Percentiles rank a stretch among this genome's conserved stretches.
These are phyloP conservation scores for Diaporthe velutina DNA, from an alignment of 2,329 filamentous ascomycete genomes.

Conservation along the genomic window DNA sequence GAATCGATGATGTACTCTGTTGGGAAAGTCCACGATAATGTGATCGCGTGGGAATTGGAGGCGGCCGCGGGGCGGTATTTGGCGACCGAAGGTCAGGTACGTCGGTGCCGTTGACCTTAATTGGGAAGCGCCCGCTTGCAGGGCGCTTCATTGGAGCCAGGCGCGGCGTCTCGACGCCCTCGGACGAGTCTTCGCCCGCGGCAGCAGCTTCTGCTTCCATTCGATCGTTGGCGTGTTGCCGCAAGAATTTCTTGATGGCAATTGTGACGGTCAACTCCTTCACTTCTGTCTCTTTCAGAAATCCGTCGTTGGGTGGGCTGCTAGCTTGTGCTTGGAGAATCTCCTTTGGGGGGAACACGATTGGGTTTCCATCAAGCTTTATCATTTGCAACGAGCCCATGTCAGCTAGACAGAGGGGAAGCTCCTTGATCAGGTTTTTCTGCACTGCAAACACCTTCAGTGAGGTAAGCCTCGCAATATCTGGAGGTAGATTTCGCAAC, in stretches of 20 bases:
- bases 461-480: slow-evolving; percentile 84
- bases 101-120: slow-evolving; percentile 80
- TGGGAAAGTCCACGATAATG: slow-evolving; percentile 83
- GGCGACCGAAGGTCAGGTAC: slow-evolving; percentile 77
- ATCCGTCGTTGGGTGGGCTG: slow-evolving; percentile 68
- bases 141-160: slow-evolving; percentile 72
- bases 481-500: slow-evolving; percentile 80
- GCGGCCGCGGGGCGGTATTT: slow-evolving; percentile 69
- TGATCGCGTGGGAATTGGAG: slow-evolving; percentile 83
- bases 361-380: slow-evolving; percentile 89
- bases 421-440: slow-evolving; percentile 86
- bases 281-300: slow-evolving; percentile 73
- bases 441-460: slow-evolving; percentile 91
- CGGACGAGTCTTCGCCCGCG: slow-evolving; percentile 71
- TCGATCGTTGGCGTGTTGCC: slow-evolving; percentile 64
- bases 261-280: slow-evolving; percentile 71
- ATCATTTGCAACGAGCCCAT: slow-evolving; percentile 91
- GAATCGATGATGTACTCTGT: slow-evolving; percentile 69
- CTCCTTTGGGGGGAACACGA: slow-evolving; percentile 82
- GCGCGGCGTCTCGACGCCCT: slow-evolving; percentile 84
- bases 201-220: slow-evolving; percentile 64
- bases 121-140: slow-evolving; percentile 75
- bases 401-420: slow-evolving; percentile 87
- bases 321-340: slow-evolving; percentile 71
- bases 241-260: slow-evolving; percentile 73